Evolutionary conservation across 768 basidiomycete genomes (phyloP), one percentile per base, ranked within the genome.

Genomic region (Suillus brevipes): DNA sequence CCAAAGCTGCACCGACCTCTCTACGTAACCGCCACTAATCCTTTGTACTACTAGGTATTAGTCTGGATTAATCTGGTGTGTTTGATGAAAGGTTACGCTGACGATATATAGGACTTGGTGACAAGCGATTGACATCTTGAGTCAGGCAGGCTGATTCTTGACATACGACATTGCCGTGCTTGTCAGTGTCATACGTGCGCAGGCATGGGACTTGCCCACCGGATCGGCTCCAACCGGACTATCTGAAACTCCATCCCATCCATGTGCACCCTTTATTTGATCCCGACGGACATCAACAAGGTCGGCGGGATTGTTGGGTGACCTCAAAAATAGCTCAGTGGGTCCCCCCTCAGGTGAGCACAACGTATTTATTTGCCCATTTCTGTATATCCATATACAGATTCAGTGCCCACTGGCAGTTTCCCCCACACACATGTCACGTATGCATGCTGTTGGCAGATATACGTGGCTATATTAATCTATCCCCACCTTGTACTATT

Each of bases 1-100:
- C 59, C 58, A 23, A 43, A 36, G 31, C 6, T 59, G 25, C 28
- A 28, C 31, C 57, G 40, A 20, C 52, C 31, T 13, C 20, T 31
- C 31, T 31, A 47, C 59, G 64, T 63, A 63, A 62, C 59, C 20
- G 42, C 18, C 31, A 50, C 28, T 45, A 25, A 63, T 63, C 1
- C 34, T n/a, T 55, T 36, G 12, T 55, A n/a, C 53, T 31, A 36
- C 53, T 20, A 36, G 20, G 4, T 18, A 34, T 34, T 28, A 52
- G 50, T 31, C 31, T 31, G 20, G 31, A 55, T 55, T 12, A n/a
- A n/a, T n/a, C n/a, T n/a, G 20, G 20, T 55, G 20, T 20, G 34
- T 55, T 60, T 31, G 40, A n/a, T 10, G 45, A 43, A 37, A 34
- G 34, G 31, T 40, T 36, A 49, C 14, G 31, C 38, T 40, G 49